phyloP scores from a whole-genome alignment of 164 flowering plant genomes.

The Magnolia changhungtana region DNA sequence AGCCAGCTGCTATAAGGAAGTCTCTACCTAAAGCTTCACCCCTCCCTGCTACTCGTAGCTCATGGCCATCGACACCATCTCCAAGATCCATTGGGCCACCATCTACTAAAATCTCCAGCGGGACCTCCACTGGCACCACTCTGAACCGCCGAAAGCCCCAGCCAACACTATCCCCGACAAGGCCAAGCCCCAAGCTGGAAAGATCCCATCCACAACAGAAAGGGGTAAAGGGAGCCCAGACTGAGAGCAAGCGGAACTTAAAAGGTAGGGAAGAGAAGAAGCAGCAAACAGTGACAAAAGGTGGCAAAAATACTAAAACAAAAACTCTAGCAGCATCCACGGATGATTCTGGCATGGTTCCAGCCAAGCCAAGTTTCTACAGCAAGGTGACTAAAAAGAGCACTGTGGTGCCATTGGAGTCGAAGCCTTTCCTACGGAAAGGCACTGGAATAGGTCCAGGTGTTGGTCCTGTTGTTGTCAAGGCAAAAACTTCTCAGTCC shows the following conservation, averaged over 20 bases:
- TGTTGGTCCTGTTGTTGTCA: conserved; percentile 30
- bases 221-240: conserved; percentile 25
- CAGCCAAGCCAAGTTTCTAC: conserved; percentile 49
- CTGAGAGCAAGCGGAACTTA: conserved; percentile 26
- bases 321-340: conserved; percentile 31
- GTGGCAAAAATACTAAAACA: conserved; percentile 34
- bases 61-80: conserved; percentile 72
- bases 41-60: conserved; percentile 62
- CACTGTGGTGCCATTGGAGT: conserved; percentile 81
- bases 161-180: conserved; percentile 35
- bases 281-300: conserved; percentile 30
- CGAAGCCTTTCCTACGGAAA: conserved; percentile 66
- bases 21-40: conserved; percentile 41
- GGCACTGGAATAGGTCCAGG: conserved; percentile 44
- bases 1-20: conserved; percentile 44
- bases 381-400: conserved; percentile 70
- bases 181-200: conserved; percentile 41
- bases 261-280: conserved; percentile 36
- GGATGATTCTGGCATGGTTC: conserved; percentile 34
- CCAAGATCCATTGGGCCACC: conserved; percentile 37
- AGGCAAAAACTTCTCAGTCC: conserved; percentile 33
- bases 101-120: conserved; percentile 36
- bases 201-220: conserved; percentile 33
- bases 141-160: conserved; percentile 47
- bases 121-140: conserved; percentile 35